Percentiles rank a stretch among this genome's conserved stretches.
These are phyloP conservation scores for Malassezia nana DNA, from an alignment of 1,284 basidiomycete species.

Conservation along the genomic window DNA sequence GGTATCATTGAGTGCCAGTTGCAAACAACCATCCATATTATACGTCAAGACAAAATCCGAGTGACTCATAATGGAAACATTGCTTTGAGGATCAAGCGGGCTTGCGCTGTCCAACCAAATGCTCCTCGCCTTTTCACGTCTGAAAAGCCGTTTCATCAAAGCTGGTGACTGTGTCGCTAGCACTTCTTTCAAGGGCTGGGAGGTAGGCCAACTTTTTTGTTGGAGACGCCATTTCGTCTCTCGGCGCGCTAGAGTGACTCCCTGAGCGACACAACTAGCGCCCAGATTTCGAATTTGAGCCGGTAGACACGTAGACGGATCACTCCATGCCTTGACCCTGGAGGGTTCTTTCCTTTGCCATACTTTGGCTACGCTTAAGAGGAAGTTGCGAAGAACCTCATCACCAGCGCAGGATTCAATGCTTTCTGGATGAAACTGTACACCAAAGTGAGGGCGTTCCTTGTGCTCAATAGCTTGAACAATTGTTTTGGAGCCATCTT, in stretches of 20 bases:
- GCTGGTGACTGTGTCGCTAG: not conserved
- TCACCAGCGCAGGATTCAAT: slow-evolving; percentile 32
- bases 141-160: slow-evolving; percentile 6
- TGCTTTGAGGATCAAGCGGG: slow-evolving; percentile 15
- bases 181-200: not conserved
- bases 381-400: slow-evolving; percentile 34
- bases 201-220: not conserved
- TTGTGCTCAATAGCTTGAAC: slow-evolving; percentile 41
- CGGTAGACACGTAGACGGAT: not conserved
- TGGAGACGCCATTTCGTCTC: not conserved
- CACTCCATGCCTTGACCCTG: not conserved
- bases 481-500: slow-evolving; percentile 6
- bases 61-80: slow-evolving; percentile 37
- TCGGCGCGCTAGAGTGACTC: not conserved
- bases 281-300: not conserved
- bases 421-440: slow-evolving; percentile 81
- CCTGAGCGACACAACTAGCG: slow-evolving; percentile 4
- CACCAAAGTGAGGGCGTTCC: slow-evolving; percentile 65
- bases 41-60: slow-evolving; percentile 39
- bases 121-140: not conserved
- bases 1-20: not conserved
- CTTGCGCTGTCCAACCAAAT: slow-evolving; percentile 26
- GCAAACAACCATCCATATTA: slow-evolving; percentile 4
- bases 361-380: slow-evolving; percentile 21
- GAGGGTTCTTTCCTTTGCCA: slow-evolving; percentile 19